Base-by-base conservation (phyloP, 306 rosid species). In the Casuarina equisetifolia region DNA sequence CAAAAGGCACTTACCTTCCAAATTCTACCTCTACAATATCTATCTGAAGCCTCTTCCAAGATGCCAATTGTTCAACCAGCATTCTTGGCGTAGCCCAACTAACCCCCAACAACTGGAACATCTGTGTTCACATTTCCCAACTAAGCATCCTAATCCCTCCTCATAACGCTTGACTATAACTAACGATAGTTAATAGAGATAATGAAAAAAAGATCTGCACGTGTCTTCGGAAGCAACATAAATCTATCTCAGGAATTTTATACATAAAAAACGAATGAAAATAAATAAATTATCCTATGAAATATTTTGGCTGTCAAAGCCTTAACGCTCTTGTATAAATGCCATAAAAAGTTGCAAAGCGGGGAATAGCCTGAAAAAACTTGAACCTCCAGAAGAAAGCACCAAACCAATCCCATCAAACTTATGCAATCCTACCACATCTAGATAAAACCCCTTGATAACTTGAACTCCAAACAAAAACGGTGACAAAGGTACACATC, bases 351-450 rank as follows among this genome's bases (percentile, higher is more conserved):
- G 20, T 4, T 10, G 9, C 42, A 59, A 59, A 32, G 42, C 66
- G 32, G 11, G 17, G 2, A 59, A 10, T 11, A 17, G 0, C 42
- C 67, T 9, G 8, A 59, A 32, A 59, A 59, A 10, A 9, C 67
- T 52, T 52, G 6, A 52, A 59, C 42, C 42, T 11, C 67, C 3
- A 35, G 17, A 59, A 25, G 7, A 32, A 59, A 32, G 10, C 36
- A 55, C 35, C 39, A 59, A 59, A 59, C 35, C 67, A 32, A 32
- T 59, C 67, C 15, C 42, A 32, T 10, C 15, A 35, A 6, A 0
- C n/a, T 59, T 17, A 10, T 64, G 70, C 46, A 64, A 64, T 64
- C 70, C 70, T 64, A 64, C 46, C 20, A 64, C 45, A 64, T 46
- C 45, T 64, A 39, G 36, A 39, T 11, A 17, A 39, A 64, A 64